These are phyloP conservation scores for Piper betle DNA, from an alignment of 164 flowering plant genomes.

Conservation along the genomic window DNA sequence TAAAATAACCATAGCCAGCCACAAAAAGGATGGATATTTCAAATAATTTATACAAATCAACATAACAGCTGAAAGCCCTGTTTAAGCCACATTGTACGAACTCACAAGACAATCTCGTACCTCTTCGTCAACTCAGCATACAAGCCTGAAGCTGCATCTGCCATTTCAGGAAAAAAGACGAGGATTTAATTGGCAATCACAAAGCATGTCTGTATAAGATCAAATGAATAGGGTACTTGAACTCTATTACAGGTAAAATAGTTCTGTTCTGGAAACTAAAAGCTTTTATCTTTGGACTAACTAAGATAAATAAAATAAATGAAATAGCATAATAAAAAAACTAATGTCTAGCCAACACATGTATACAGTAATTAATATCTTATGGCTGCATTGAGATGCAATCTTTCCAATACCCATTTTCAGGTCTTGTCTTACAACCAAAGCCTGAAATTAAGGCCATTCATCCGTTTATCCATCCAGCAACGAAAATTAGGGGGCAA, in stretches of 20 bases:
- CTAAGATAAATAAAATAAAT: not conserved
- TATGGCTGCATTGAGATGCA: constrained; percentile 99
- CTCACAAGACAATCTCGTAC: constrained; percentile 18
- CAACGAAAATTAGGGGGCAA: not conserved
- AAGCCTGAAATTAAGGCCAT: constrained; percentile 39
- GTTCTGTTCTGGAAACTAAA: not conserved
- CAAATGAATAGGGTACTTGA: not conserved
- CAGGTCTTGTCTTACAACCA: constrained; percentile 88
- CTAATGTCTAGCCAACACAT: not conserved
- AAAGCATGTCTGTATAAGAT: not conserved
- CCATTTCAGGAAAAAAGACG: constrained; percentile 10
- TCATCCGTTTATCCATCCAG: not conserved
- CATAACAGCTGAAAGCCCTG: no score
- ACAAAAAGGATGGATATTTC: no score
- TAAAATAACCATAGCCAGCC: no score
- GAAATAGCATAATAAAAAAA: not conserved
- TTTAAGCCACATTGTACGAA: no score
- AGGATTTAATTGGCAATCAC: not conserved
- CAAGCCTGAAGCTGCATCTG: constrained; percentile 97
- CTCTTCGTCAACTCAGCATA: constrained; percentile 75
- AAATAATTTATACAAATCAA: no score
- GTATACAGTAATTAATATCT: constrained; percentile 14
- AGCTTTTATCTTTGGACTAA: not conserved
- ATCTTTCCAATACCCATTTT: constrained; percentile 88
- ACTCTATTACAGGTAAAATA: not conserved